A percentile compares a stretch with the other conserved stretches of the same genome.
These are phyloP conservation scores for Phaeosphaeriaceae sp. DNA, from an alignment of 2,329 filamentous ascomycete genomes.

Conservation along the genomic window DNA sequence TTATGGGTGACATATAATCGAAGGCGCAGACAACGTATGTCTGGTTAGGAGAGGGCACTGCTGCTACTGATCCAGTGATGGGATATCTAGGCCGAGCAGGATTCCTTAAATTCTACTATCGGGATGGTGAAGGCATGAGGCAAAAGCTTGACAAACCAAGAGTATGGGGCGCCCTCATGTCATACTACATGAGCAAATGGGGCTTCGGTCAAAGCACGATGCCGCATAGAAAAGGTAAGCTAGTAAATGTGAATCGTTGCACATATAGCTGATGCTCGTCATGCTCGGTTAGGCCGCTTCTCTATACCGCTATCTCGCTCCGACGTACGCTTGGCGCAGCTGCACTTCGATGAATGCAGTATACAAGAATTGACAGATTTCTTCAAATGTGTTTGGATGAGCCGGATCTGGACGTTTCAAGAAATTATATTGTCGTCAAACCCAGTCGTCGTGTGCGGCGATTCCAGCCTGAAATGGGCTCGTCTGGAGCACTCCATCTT, in stretches of 20 bases:
- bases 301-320: background rate
- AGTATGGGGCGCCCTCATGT: background rate
- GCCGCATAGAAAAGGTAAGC: background rate
- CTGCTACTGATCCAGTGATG: constrained; percentile 1
- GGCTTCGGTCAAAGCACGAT: background rate
- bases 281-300: background rate
- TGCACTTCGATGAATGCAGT: background rate
- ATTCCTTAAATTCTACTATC: background rate
- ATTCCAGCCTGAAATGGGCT: background rate
- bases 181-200: background rate
- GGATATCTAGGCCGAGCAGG: background rate
- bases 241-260: background rate
- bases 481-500: background rate
- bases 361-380: background rate
- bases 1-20: constrained; percentile 17
- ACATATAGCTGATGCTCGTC: background rate
- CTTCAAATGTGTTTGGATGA: constrained; percentile 5
- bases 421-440: constrained; percentile 6
- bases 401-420: constrained; percentile 11
- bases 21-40: constrained; percentile 5
- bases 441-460: constrained; percentile 6
- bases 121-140: background rate
- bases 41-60: constrained; percentile 7
- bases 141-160: background rate
- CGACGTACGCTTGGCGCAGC: background rate